These are phyloP conservation scores for Aureobasidium sp. DNA, from an alignment of 2,329 filamentous ascomycete species.

Conservation along the genomic window DNA sequence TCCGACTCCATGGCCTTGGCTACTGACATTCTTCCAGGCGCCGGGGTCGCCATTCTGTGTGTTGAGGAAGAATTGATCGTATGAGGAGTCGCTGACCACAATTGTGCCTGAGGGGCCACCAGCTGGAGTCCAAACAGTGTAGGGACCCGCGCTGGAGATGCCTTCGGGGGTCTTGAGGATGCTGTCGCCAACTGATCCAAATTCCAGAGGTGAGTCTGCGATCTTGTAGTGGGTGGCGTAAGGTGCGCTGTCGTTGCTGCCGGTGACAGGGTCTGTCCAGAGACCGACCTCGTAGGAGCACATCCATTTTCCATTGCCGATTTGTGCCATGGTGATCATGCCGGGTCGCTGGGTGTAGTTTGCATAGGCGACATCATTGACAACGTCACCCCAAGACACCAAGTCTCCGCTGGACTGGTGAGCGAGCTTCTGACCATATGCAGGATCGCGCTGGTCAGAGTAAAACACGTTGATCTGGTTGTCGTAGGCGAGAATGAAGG, in stretches of 20 bases:
- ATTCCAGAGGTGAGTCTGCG: conserved; percentile 41
- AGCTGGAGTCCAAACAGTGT: conserved; percentile 46
- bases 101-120: conserved; percentile 45
- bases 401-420: conserved; percentile 58
- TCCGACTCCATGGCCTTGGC: conserved; percentile 31
- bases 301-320: conserved; percentile 56
- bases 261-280: conserved; percentile 21
- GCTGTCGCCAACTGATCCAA: conserved; percentile 35
- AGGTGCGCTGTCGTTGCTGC: conserved; percentile 31
- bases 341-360: conserved; percentile 59
- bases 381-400: conserved; percentile 50
- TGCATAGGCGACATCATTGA: conserved; percentile 57
- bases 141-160: conserved; percentile 43
- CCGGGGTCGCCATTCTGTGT: conserved; percentile 37
- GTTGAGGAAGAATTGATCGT: conserved; percentile 43
- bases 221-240: conserved; percentile 50
- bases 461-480: conserved; percentile 60
- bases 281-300: conserved; percentile 57
- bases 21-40: conserved; percentile 40
- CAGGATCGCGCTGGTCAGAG: conserved; percentile 61
- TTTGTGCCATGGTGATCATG: conserved; percentile 55
- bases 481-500: conserved; percentile 55
- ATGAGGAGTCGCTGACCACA: conserved; percentile 38
- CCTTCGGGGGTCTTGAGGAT: conserved; percentile 40
- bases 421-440: conserved; percentile 62